Percentiles rank a stretch among this genome's conserved stretches.
phyloP scores from a whole-genome alignment of 768 basidiomycete species.

The Steccherinum ochraceum region DNA sequence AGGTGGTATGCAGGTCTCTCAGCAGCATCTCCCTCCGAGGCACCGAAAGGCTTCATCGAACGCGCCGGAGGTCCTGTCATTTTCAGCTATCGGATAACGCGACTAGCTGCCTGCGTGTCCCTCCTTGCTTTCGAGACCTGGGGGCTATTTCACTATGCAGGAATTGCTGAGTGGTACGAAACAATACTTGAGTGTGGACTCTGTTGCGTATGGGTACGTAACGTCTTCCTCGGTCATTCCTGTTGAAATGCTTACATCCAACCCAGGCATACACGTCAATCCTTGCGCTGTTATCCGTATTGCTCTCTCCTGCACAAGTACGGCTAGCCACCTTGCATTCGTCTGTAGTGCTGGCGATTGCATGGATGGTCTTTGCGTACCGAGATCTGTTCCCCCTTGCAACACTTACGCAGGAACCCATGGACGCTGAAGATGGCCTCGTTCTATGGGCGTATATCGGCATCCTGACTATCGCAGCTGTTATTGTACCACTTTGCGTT shows the following conservation, averaged over 20 bases:
- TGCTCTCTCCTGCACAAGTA: slow-evolving; percentile 19
- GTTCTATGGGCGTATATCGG: slow-evolving; percentile 32
- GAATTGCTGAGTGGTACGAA: slow-evolving; percentile 21
- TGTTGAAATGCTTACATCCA: background rate
- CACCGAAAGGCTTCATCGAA: slow-evolving; percentile 17
- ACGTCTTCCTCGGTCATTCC: background rate
- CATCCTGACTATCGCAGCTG: slow-evolving; percentile 26
- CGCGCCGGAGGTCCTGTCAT: slow-evolving; percentile 26
- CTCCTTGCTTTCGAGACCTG: slow-evolving; percentile 29
- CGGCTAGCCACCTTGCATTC: slow-evolving; percentile 24
- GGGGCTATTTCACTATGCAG: slow-evolving; percentile 16
- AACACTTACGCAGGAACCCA: slow-evolving; percentile 26
- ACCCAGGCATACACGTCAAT: slow-evolving; percentile 21
- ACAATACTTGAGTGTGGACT: slow-evolving; percentile 26
- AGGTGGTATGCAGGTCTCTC: too few species aligned
- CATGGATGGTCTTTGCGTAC: slow-evolving; percentile 30
- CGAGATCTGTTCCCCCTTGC: slow-evolving; percentile 33
- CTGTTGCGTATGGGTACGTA: slow-evolving; percentile 11
- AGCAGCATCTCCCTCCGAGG: too few species aligned
- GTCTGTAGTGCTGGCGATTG: slow-evolving; percentile 24
- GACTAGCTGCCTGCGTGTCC: slow-evolving; percentile 23
- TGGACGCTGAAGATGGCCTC: slow-evolving; percentile 26
- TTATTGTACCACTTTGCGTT: slow-evolving; percentile 30
- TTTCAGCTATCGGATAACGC: slow-evolving; percentile 25
- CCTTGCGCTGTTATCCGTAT: slow-evolving; percentile 23